Evolutionary conservation across 176 grass and related monocot genomes (phyloP), one percentile per base, ranked within the genome.

Genomic region (Oryza glumipatula): DNA sequence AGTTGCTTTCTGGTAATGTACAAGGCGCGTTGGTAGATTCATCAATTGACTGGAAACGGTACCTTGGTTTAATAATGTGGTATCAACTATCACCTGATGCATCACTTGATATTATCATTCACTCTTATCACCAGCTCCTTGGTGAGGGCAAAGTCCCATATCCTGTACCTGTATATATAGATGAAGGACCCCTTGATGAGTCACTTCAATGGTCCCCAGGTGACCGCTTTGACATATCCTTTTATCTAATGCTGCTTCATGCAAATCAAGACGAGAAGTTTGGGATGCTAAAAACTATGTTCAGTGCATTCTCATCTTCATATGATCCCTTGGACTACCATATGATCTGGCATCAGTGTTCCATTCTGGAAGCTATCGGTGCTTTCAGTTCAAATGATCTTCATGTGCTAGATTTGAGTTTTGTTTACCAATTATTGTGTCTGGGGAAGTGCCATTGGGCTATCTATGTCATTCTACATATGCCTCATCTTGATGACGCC

Each of bases 211-310:
- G 82, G 88, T 86, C 76, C 32, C 74, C 91, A 73, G 96, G 90
- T 77, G 93, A 95, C 52, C 86, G 81, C 16, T 90, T 88, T 43
- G 93, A 98, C 85, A 90, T 98, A 68, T 90, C 90, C 49, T 98
- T 92, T 88, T 98, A 94, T 86, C 76, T 98, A 80, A 98, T 98
- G 91, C 91, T 98, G 74, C 96, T 98, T 87, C 93, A 94, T 90
- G 91, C 91, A 83, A 92, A 94, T 76, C 81, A 86, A 71, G 88
- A 78, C 12, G 77, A 86, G 67, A 89, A 80, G 65, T 89, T 88
- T 79, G 83, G 65, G 67, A 76, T 92, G 71, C 81, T 95, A 72
- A 95, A 98, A 70, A 88, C 89, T 36, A 94, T 94, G 93, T 94
- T 98, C 73, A 94, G 96, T 90, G 96, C 96, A 82, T 94, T 95